Base-by-base conservation (phyloP, 2,329 filamentous ascomycete genomes). In the Alternaria solani region DNA sequence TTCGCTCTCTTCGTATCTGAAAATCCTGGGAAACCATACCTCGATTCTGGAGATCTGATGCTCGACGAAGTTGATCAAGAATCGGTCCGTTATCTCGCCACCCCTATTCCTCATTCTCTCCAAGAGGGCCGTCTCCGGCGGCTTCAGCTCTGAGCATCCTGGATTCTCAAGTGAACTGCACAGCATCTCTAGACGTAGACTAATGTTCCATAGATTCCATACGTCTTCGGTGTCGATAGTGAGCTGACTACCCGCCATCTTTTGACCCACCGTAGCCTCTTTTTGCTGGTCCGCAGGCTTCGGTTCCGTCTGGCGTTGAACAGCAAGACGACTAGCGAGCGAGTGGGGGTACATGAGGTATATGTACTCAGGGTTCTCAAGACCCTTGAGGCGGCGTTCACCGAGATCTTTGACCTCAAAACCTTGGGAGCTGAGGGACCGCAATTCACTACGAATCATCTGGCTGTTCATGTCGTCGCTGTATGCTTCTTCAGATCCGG, bases 401-500 rank as follows among this genome's bases (percentile, higher is more conserved):
- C 95, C 95, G 77, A 97, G 90, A 72, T 97, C 94, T 79, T 97
- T 97, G 74, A 98, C 93, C 76, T 97, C 93, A 73, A 98, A 99
- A 7, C 95, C 95, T 79, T 96, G 93, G 48, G 89, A 93, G 69
- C 90, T 95, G 26, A 99, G 85, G 28, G 92, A 91, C 51, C 93
- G 88, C 20, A 99, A 84, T 78, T 99, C 95, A 55, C 91, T 92
- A 59, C 93, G 90, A 69, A 98, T 97, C 11, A 90, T 85, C 54
- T 89, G 84, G n/a, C 87, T 89, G 62, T 91, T 84, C 1, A 86
- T 81, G 74, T 97, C 93, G 57, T 95, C 91, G 16, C 89, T 88
- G 64, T 92, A 88, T 1, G 87, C 87, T 57, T 93, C 91, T 48
- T 93, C 92, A 0, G 89, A 89, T 2, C 88, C 88, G 12, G 84